Evolutionary conservation across 2,329 filamentous ascomycete genomes (phyloP).

Genomic region (Aplosporella prunicola): DNA sequence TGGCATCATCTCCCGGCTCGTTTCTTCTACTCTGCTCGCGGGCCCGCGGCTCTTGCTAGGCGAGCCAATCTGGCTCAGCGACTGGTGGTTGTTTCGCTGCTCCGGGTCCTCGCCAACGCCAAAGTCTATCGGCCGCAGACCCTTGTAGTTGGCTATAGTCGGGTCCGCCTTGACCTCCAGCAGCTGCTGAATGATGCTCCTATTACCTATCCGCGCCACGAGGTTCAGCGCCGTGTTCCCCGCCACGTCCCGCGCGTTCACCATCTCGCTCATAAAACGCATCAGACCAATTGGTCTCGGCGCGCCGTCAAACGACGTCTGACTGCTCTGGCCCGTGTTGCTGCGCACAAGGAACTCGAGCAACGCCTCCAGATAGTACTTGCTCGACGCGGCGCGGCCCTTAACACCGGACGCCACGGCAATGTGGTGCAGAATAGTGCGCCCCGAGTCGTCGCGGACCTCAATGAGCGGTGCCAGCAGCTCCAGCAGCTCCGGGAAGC

Average conservation of each 20-base stretch:
- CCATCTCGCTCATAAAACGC: slow-evolving; percentile 92
- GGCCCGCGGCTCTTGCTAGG: slow-evolving; percentile 30
- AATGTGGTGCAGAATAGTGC: slow-evolving; percentile 92
- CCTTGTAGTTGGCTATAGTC: slow-evolving; percentile 82
- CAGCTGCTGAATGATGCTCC: slow-evolving; percentile 92
- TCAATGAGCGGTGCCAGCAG: slow-evolving; percentile 85
- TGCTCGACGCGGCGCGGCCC: slow-evolving; percentile 79
- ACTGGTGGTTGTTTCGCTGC: slow-evolving; percentile 30
- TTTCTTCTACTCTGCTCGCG: slow-evolving; percentile 52
- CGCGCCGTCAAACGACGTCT: slow-evolving; percentile 40
- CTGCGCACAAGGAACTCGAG: slow-evolving; percentile 91
- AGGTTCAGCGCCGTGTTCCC: slow-evolving; percentile 94
- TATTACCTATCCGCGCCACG: slow-evolving; percentile 83
- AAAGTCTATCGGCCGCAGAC: slow-evolving; percentile 85
- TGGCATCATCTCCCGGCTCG: slow-evolving; percentile 67
- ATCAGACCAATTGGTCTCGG: slow-evolving; percentile 73
- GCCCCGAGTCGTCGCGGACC: slow-evolving; percentile 75
- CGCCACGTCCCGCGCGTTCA: slow-evolving; percentile 87
- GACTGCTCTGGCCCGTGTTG: slow-evolving; percentile 25
- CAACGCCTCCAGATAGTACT: slow-evolving; percentile 91
- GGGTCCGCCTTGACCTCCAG: slow-evolving; percentile 91
- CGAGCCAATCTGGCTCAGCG: slow-evolving; percentile 22
- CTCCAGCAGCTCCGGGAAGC: slow-evolving; percentile 83
- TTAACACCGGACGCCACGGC: slow-evolving; percentile 93
- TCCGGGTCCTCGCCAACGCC: slow-evolving; percentile 67